Evolutionary conservation across 495 filamentous ascomycete genomes (phyloP), one percentile per base, ranked within the genome.

Genomic region (Trichoderma orchidacearum): DNA sequence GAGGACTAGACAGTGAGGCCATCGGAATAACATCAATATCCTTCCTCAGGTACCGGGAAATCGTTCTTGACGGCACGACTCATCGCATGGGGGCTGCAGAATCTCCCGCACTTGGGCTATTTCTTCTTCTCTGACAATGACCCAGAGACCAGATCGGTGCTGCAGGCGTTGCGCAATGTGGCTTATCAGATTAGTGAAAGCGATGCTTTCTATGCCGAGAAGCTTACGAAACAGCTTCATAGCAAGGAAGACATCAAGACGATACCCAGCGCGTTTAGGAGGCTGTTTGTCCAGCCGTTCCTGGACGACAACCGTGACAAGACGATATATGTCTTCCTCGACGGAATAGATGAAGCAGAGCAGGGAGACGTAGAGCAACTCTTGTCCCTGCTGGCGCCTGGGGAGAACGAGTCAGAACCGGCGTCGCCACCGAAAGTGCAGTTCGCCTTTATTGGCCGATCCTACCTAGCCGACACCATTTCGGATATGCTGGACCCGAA

Each of bases 101-200:
- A 27, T 53, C 45, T 53, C 27, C 32, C 63, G 25, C 34, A 60
- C 28, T 6, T 68, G 62, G 68, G 45, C 3, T 71, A 66, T 32
- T 71, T 70, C 58, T 70, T 66, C 57, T 68, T 69, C 64, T 68
- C 64, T 48, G 65, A 65, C 45, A 60, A 70, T 34, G 63, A 69
- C 32, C 63, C 64, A 11, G 55, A 62, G 11, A 66, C 64, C 3
- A 27, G 68, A 23, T 65, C 62, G 1, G 55, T 66, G 18, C 61
- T 69, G 48, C 61, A 63, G 28, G 65, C 66, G 0, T 35, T 72
- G 11, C 58, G 64, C 0, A 63, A 64, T 29, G 25, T 72, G 13
- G 69, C 69, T 1, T 68, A 59, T 23, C 67, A 72, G 51, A 63
- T 72, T 45, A 53, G 56, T 45, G 52, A 64, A 51, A 65, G 60